Base-by-base conservation (phyloP, 345 rosid species). In the Cardiospermum halicacabum region DNA sequence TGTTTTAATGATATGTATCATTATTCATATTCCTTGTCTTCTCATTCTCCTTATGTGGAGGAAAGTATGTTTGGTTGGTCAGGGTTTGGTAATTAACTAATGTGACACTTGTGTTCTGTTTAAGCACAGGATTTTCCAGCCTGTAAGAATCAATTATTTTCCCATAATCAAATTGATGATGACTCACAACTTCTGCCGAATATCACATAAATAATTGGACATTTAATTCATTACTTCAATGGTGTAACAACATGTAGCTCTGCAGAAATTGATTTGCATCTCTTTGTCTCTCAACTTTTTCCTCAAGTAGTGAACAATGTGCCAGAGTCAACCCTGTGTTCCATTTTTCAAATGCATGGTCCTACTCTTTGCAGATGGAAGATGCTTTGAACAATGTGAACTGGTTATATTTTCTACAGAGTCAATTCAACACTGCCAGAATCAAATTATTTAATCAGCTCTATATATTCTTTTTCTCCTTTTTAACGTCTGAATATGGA, bases 11-110 rank as follows among this genome's bases (percentile, higher is more conserved):
- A n/a, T n/a, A n/a, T n/a, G n/a, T n/a, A n/a, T n/a, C n/a, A n/a
- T n/a, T n/a, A n/a, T n/a, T n/a, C n/a, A n/a, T n/a, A n/a, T n/a
- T n/a, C n/a, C n/a, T n/a, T n/a, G n/a, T n/a, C n/a, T n/a, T n/a
- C n/a, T n/a, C n/a, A n/a, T n/a, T n/a, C n/a, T n/a, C n/a, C n/a
- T n/a, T n/a, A n/a, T n/a, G n/a, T n/a, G n/a, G n/a, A n/a, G 32
- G 53, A 39, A 60, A 43, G 60, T 62, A 49, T 54, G 69, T 62
- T 69, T 72, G 74, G 65, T 62, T 4, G 74, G 65, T 62, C 7
- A 42, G 55, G 66, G 74, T 66, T n/a, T 61, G 77, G 67, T 57
- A 40, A 49, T 26, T 55, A 30, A 19, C 53, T 36, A 12, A 22
- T 53, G n/a, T n/a, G 56, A 22, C n/a, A 50, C 12, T 40, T 54